Evolutionary conservation across 2,329 filamentous ascomycete genomes (phyloP), one percentile per base, ranked within the genome.

Genomic region (Apiospora marii): DNA sequence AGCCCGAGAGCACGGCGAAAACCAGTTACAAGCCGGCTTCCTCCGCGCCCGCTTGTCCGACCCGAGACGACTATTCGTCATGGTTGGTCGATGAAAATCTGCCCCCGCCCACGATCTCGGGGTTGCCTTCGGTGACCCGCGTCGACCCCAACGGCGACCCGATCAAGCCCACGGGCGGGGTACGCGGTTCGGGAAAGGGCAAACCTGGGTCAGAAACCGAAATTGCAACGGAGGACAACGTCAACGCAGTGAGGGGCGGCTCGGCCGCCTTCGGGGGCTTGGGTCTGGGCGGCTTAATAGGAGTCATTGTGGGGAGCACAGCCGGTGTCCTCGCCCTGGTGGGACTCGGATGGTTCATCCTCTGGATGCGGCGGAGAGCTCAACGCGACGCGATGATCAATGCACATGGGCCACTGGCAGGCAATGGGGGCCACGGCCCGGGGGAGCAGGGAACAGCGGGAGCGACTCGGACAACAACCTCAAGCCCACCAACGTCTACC

Each of bases 401-500:
- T 53, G 49, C 24, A 16, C 30, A 37, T 22, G 53, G 27, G 6
- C 8, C 53, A 37, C 14, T 14, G 22, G 30, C 16, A 8, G 37
- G 30, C 16, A 22, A 19, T 22, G 2, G 51, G 16, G 27, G 27
- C 27, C 27, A 30, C 24, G 27, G 4, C 6, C 16, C 27, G 27
- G 51, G 27, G 16, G 16, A 27, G 51, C 0, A 7, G 24, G 6
- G 49, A 10, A 53, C 13, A 27, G 13, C 51, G 14, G n/a, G 22
- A 24, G 48, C 48, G 48, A 24, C 3, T 51, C 48, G 48, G n/a
- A 34, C 27, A 19, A 58, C n/a, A 51, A 27, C 30, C 41, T 41
- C 58, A 64, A 64, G 22, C 58, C 58, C 34, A 10, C 53, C 16
- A 37, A 61, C 19, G 53, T 61, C 53, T 61, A n/a, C 53, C 30